Conservation (phyloP, 2,329 filamentous ascomycete species). For the Aspergillus spinulosporus region DNA sequence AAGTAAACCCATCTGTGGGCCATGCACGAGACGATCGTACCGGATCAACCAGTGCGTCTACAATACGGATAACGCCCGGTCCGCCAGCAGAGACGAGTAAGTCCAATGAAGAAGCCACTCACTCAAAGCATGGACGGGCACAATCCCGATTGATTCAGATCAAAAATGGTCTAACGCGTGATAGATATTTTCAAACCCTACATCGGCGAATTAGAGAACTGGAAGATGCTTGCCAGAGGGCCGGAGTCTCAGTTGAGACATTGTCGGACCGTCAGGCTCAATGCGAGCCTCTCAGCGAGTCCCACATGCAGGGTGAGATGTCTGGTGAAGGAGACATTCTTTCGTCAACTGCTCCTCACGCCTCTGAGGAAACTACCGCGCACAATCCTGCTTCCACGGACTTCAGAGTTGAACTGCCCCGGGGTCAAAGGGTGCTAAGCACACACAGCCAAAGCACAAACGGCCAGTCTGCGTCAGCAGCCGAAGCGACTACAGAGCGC, state of each 20-base stretch:
- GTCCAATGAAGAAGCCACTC: neutral
- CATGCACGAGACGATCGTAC: conserved; percentile 4
- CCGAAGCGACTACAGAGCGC: neutral
- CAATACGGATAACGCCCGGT: conserved; percentile 4
- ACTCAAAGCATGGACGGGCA: too few species aligned
- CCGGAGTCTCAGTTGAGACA: neutral
- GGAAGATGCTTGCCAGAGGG: neutral
- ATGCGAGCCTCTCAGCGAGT: neutral
- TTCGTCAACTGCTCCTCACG: too few species aligned
- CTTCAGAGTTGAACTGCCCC: too few species aligned
- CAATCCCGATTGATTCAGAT: too few species aligned
- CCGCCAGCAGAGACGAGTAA: conserved; percentile 5
- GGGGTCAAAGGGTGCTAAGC: too few species aligned
- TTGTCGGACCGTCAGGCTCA: neutral
- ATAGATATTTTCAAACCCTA: conserved; percentile 2
- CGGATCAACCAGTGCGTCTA: conserved; percentile 8
- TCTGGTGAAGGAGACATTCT: too few species aligned
- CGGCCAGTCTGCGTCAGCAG: neutral
- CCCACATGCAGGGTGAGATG: neutral
- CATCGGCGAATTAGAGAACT: conserved; percentile 6
- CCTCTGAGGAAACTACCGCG: too few species aligned
- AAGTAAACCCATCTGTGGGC: conserved; percentile 6
- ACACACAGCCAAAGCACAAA: neutral
- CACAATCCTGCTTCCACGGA: too few species aligned
- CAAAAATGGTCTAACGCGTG: neutral